Conservation (phyloP, 1,284 basidiomycete genomes). For the Pseudozyma sp. region DNA sequence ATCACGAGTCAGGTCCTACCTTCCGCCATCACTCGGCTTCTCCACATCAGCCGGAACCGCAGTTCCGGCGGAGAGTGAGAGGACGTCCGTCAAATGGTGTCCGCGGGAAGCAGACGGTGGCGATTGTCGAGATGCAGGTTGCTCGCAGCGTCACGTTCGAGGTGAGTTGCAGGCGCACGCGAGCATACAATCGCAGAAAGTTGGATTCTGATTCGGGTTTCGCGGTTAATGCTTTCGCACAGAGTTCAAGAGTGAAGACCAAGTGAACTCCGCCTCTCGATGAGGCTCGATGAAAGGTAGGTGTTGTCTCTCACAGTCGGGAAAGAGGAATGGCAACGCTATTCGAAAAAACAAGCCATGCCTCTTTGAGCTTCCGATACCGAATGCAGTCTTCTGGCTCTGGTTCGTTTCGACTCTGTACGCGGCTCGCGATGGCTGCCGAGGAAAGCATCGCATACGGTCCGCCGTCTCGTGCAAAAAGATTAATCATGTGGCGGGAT, state of each 20-base stretch:
- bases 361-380: too few relatives aligned
- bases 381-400: too few relatives aligned
- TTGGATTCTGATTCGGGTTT: neutral
- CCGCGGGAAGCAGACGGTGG: constrained; percentile 31
- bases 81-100: constrained; percentile 35
- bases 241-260: neutral
- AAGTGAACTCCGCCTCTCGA: too few relatives aligned
- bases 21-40: constrained; percentile 25
- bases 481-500: too few relatives aligned
- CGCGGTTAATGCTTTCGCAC: neutral
- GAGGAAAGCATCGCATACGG: too few relatives aligned
- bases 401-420: too few relatives aligned
- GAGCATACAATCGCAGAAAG: too few relatives aligned
- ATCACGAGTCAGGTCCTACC: constrained; percentile 26
- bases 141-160: constrained; percentile 23
- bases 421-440: too few relatives aligned
- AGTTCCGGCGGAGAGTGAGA: constrained; percentile 1
- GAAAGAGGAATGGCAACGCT: neutral
- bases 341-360: neutral
- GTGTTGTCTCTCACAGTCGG: neutral
- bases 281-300: neutral
- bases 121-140: constrained; percentile 11
- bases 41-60: neutral
- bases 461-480: too few relatives aligned
- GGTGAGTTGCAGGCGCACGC: constrained; percentile 13